Evolutionary conservation across 2,329 filamentous ascomycete genomes (phyloP), one percentile per base, ranked within the genome.

Genomic region (Penicillium sp.): DNA sequence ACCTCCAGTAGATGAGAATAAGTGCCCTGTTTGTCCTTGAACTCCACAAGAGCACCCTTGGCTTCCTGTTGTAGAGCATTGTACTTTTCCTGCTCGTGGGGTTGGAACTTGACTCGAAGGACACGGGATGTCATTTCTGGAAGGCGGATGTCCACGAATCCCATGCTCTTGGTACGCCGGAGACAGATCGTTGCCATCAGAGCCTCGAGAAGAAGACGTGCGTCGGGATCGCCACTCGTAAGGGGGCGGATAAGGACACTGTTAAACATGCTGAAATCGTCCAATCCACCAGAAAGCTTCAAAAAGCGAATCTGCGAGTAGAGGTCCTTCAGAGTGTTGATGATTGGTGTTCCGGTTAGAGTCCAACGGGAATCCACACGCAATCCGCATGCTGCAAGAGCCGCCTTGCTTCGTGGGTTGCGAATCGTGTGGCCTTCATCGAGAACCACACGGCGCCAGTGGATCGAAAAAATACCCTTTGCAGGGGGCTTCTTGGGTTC

Each of bases 401-500:
- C 85, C 40, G 83, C 84, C 67, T 91, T 91, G 0, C 91, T 89
- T 48, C 82, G 83, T 3, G 87, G 84, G 56, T 95, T 95, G 13
- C 92, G 84, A 55, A 96, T 92, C 1, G 79, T 86, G 66, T 96
- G 92, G 0, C 90, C 91, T 76, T 95, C 91, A 61, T 95, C 91
- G 5, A 95, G 79, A 10, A 95, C 87, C 9, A 95, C 78, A 7
- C 92, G 86, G 10, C 87, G 83, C 91, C 91, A 96, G 3, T 86
- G 79, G 7, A 89, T 70, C 3, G 84, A 86, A 67, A 85, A 88
- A 0, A 88, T 74, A 0, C 83, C 83, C 28, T 73, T 71, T n/a
- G 69, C 60, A 1, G 77, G 75, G 2, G 75, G 68, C 44, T 77
- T 79, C 5, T 76, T 79, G 45, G 77, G 69, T 24, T 74, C 72